phyloP scores from a whole-genome alignment of 257 asterid genomes.

The Linderniella brevidens region DNA sequence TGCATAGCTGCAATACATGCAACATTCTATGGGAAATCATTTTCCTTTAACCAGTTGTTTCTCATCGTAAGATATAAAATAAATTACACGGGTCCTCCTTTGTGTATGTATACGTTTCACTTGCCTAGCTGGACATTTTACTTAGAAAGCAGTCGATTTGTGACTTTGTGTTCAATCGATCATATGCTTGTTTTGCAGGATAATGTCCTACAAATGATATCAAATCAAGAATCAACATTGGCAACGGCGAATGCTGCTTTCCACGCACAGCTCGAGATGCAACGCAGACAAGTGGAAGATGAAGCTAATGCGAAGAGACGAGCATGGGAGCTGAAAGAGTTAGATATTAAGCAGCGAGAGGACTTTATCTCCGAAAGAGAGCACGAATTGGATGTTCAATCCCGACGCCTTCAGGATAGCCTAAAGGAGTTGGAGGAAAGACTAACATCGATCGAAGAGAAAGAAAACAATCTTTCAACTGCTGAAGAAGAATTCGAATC shows the following conservation, averaged over 20 bases:
- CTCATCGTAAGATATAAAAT: too few species aligned
- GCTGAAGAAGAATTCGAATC: slow-evolving; percentile 41
- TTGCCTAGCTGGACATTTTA: too few species aligned
- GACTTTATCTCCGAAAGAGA: slow-evolving; percentile 57
- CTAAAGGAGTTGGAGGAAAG: slow-evolving; percentile 55
- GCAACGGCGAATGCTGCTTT: slow-evolving; percentile 32
- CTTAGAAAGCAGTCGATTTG: too few species aligned
- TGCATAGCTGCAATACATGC: not conserved
- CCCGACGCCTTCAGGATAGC: slow-evolving; percentile 31
- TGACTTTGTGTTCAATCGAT: slow-evolving; percentile 1
- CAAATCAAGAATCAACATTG: slow-evolving; percentile 42
- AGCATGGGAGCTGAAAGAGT: slow-evolving; percentile 73
- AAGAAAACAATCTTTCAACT: slow-evolving; percentile 32
- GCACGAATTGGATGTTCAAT: slow-evolving; percentile 41
- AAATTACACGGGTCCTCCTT: too few species aligned
- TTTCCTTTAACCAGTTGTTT: too few species aligned
- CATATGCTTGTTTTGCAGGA: slow-evolving; percentile 33
- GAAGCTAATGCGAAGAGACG: slow-evolving; percentile 61
- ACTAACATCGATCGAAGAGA: slow-evolving; percentile 27
- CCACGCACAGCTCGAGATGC: slow-evolving; percentile 52
- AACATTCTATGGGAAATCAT: too few species aligned
- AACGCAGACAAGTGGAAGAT: slow-evolving; percentile 53
- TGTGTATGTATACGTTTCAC: too few species aligned
- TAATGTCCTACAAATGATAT: slow-evolving; percentile 28
- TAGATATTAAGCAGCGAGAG: slow-evolving; percentile 69